Conservation (phyloP, 805 yeast species). For the Torulaspora gathmanii region DNA sequence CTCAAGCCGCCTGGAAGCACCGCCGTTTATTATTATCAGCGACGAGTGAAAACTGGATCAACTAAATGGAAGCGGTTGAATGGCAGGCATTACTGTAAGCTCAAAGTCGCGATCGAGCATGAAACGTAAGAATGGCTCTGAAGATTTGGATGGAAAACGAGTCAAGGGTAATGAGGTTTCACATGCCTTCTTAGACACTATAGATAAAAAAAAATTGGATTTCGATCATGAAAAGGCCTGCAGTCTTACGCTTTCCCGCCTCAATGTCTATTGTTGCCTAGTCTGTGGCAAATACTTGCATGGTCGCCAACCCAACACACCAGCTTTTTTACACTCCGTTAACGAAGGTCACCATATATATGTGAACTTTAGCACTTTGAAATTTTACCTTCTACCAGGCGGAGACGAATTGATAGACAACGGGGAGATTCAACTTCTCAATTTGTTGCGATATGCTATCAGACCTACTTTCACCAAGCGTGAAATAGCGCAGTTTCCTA, state of each 20-base stretch:
- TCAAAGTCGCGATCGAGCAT: neutral
- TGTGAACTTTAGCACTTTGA: slow-evolving; percentile 48
- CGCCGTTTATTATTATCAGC: no score
- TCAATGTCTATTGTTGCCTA: slow-evolving; percentile 67
- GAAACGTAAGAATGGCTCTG: neutral
- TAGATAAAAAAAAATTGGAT: slow-evolving; percentile 40
- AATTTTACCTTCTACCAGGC: slow-evolving; percentile 57
- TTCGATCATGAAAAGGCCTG: slow-evolving; percentile 70
- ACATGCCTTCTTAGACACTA: slow-evolving; percentile 30
- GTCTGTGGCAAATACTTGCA: slow-evolving; percentile 69
- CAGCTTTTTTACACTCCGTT: slow-evolving; percentile 64
- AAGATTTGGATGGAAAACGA: slow-evolving; percentile 2
- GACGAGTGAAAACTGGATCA: neutral
- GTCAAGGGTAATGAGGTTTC: slow-evolving; percentile 7
- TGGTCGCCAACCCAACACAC: slow-evolving; percentile 60
- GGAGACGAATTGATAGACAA: slow-evolving; percentile 23
- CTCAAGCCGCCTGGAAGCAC: no score
- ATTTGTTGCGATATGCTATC: slow-evolving; percentile 50
- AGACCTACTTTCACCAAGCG: slow-evolving; percentile 46
- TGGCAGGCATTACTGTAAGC: neutral
- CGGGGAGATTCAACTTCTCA: slow-evolving; percentile 35
- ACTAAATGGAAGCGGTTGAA: no score
- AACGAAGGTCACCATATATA: slow-evolving; percentile 59
- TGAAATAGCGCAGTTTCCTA: slow-evolving; percentile 36
- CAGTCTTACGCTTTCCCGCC: slow-evolving; percentile 53